phyloP scores from a whole-genome alignment of 768 basidiomycete species.

The Xanthoconium purpureum region DNA sequence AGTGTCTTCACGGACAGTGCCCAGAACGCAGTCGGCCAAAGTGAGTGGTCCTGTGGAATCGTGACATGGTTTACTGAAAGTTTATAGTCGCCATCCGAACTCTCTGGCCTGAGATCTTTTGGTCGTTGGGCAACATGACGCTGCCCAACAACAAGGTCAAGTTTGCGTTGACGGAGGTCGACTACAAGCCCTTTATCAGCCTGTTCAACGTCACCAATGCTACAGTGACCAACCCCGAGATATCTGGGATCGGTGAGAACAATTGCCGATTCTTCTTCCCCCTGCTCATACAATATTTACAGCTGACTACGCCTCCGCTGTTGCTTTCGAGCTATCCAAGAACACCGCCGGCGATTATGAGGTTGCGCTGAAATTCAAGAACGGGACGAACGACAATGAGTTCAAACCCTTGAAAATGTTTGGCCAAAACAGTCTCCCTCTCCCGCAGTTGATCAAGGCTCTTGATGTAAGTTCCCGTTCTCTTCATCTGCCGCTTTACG shows the following conservation, averaged over 20 bases:
- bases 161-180: conserved; percentile 69
- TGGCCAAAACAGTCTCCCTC: conserved; percentile 34
- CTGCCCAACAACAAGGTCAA: conserved; percentile 72
- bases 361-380: conserved; percentile 80
- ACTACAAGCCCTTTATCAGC: conserved; percentile 88
- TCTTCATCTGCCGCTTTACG: not conserved
- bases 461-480: conserved; percentile 16
- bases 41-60: conserved; percentile 40
- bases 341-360: conserved; percentile 64
- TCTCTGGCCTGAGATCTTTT: conserved; percentile 66
- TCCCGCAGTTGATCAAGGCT: conserved; percentile 16
- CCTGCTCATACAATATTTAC: not conserved
- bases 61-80: not conserved
- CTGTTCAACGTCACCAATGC: conserved; percentile 77
- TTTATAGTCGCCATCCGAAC: conserved; percentile 74
- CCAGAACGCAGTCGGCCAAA: conserved; percentile 67
- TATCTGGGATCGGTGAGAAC: conserved; percentile 58
- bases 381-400: conserved; percentile 55
- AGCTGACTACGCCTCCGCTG: conserved; percentile 72
- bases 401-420: conserved; percentile 70
- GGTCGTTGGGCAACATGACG: conserved; percentile 71
- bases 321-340: conserved; percentile 67
- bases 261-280: not conserved
- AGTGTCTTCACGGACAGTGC: conserved; percentile 64
- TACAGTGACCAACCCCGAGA: conserved; percentile 49